Base-by-base conservation (phyloP, 495 filamentous ascomycete species). In the Penicilliopsis zonata region DNA sequence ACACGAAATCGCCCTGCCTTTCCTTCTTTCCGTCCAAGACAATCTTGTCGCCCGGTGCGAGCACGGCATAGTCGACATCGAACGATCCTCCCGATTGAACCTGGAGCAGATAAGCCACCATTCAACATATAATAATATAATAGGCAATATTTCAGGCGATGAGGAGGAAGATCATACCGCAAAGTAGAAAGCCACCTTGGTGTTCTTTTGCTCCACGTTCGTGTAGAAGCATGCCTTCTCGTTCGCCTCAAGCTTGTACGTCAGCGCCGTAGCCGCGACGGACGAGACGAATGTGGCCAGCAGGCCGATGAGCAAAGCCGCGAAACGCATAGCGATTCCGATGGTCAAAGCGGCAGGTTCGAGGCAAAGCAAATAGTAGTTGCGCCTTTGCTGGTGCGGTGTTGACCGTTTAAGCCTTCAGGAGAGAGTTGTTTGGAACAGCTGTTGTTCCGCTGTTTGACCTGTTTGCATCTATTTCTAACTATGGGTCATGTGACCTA, bases 151-250 rank as follows among this genome's bases (percentile, higher is more conserved):
- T 31, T 15, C 13, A 12, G 12, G 10, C 40, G 16, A 37, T 17
- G 15, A 13, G 12, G 7, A 26, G 21, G 8, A 26, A 29, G 5
- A n/a, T 59, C 84, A 43, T 59, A 98, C 90, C 33, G 92, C 92
- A 58, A 96, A 99, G 62, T 99, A 99, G 49, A 99, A 99, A 12
- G 92, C 92, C 31, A 96, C 67, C 70, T 96, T 96, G 35, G 79
- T 72, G 43, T 81, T 82, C 37, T 35, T 19, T 32, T 61, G 47
- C 31, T 90, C 72, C 21, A 86, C 78, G 35, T 70, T 61, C 21
- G 82, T 70, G 63, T 79, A 94, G 72, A 99, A 99, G 66, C 92
- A 99, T 41, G 87, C 82, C 55, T 80, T 82, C 69, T 96, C 92
- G 59, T 94, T 82, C 26, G 92, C 76, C 18, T 64, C 59, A 17